Conservation (phyloP, 1,284 basidiomycete genomes). For the Cryptococcus sp. region DNA sequence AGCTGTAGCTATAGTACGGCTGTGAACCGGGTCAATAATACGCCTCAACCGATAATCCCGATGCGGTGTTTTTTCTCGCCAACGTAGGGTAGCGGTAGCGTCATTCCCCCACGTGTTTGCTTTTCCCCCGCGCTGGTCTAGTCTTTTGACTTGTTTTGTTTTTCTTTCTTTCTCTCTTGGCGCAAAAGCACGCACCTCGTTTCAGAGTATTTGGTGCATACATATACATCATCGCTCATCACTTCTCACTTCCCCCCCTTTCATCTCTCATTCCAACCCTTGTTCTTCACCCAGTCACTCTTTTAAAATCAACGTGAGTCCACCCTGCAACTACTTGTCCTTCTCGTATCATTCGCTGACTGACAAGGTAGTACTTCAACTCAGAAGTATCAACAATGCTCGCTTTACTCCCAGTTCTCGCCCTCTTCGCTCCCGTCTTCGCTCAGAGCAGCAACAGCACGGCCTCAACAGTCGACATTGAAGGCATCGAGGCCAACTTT, state of each 20-base stretch:
- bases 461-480: conserved; percentile 34
- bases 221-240: not conserved
- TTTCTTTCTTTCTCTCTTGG: not conserved
- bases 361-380: not conserved
- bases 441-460: conserved; percentile 23
- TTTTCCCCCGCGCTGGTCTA: not conserved
- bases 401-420: conserved; percentile 21
- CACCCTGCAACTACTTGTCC: too few species aligned
- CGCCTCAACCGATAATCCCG: too few species aligned
- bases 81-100: not conserved
- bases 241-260: not conserved
- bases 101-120: too few species aligned
- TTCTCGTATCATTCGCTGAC: too few species aligned
- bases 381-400: conserved; percentile 16
- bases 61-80: not conserved
- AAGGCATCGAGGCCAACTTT: conserved; percentile 44
- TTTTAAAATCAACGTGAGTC: too few species aligned
- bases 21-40: too few species aligned
- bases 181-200: not conserved
- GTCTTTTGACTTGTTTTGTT: conserved; percentile 1
- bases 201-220: not conserved
- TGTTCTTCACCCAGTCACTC: too few species aligned
- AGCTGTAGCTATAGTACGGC: too few species aligned
- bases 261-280: not conserved
- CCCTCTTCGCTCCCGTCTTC: conserved; percentile 19